Conservation (phyloP, 495 filamentous ascomycete species). For the Hyaloscypha variabilis region DNA sequence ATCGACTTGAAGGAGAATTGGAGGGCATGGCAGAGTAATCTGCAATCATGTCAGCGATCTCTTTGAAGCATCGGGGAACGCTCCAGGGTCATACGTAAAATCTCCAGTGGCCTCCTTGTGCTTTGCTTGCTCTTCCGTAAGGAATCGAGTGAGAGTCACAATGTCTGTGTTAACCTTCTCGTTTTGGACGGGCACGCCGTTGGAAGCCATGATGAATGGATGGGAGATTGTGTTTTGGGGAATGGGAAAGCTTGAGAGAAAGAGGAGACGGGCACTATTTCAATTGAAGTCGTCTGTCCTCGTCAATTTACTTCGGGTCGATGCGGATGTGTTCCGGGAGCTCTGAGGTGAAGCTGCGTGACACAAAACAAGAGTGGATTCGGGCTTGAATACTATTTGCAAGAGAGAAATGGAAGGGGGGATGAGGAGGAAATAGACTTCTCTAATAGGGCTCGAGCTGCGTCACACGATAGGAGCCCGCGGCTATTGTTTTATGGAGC, state of each 20-base stretch:
- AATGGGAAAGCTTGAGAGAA: not conserved
- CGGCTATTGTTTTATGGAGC: not conserved
- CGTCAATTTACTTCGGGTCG: conserved; percentile 27
- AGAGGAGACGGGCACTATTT: conserved; percentile 8
- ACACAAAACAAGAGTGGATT: conserved; percentile 7
- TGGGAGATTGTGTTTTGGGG: conserved; percentile 10
- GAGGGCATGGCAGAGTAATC: conserved; percentile 93
- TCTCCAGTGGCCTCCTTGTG: conserved; percentile 95
- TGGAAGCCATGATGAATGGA: conserved; percentile 35
- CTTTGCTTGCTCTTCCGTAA: conserved; percentile 93
- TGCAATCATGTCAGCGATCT: conserved; percentile 37
- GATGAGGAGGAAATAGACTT: conserved; percentile 22
- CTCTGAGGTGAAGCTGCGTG: conserved; percentile 17
- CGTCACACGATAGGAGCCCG: conserved; percentile 22
- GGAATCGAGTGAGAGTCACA: conserved; percentile 89
- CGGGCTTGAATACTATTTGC: not conserved
- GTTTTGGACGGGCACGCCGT: conserved; percentile 51
- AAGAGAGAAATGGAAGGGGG: conserved; percentile 5
- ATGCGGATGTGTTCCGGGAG: conserved; percentile 20
- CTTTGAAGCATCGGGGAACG: not conserved
- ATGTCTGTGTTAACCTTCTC: conserved; percentile 94
- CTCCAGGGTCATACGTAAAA: conserved; percentile 78
- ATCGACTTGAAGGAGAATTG: conserved; percentile 99
- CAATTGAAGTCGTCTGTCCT: conserved; percentile 17
- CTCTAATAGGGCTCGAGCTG: conserved; percentile 17